Conservation (phyloP, 2,329 filamentous ascomycete species). For the Alternaria incomplexa region DNA sequence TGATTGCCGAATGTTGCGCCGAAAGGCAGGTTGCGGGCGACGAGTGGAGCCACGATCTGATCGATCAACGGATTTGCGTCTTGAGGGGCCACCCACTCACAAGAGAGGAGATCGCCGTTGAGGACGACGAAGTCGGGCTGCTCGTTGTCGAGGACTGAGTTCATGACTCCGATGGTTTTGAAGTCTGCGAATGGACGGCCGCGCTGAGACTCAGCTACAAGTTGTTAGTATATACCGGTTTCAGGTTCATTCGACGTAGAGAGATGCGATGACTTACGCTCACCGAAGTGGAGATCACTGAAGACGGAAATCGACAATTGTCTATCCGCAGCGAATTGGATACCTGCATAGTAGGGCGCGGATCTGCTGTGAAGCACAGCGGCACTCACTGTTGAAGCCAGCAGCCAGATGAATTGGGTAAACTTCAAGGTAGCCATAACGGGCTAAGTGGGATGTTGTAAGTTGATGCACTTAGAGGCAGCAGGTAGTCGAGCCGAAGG, state of each 20-base stretch:
- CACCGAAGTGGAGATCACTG: slow-evolving; percentile 74
- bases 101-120: slow-evolving; percentile 75
- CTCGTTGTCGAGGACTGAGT: slow-evolving; percentile 64
- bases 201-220: slow-evolving; percentile 12
- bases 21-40: slow-evolving; percentile 63
- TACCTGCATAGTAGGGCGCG: slow-evolving; percentile 26
- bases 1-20: slow-evolving; percentile 76
- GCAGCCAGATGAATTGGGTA: slow-evolving; percentile 16
- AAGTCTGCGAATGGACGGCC: slow-evolving; percentile 57
- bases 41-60: slow-evolving; percentile 52
- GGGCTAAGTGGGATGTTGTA: background rate
- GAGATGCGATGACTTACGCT: slow-evolving; percentile 57
- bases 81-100: slow-evolving; percentile 54
- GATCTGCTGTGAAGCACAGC: background rate
- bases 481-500: background rate
- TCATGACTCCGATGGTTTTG: slow-evolving; percentile 64
- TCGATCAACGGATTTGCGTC: slow-evolving; percentile 29
- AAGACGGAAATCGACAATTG: slow-evolving; percentile 65
- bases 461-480: background rate
- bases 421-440: slow-evolving; percentile 24
- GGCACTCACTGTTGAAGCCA: slow-evolving; percentile 10
- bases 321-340: slow-evolving; percentile 39
- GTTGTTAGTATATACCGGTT: slow-evolving; percentile 1
- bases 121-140: slow-evolving; percentile 67
- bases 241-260: background rate